A percentile compares a stretch with the other conserved stretches of the same genome.
Conservation (phyloP, 139 green algal species). For the Picochlorum sp. region DNA sequence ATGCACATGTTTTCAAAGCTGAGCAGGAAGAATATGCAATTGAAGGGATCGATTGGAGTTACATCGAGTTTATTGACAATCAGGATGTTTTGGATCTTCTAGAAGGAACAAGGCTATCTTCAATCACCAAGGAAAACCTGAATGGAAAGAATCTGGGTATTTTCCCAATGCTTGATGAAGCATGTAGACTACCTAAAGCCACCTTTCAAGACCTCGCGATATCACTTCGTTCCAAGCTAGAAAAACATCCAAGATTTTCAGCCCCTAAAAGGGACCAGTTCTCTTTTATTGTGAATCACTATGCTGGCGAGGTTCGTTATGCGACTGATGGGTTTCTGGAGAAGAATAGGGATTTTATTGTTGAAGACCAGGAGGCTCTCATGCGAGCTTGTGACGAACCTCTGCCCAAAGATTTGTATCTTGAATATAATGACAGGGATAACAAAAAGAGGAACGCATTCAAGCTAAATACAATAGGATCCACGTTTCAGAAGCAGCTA, state of each 20-base stretch:
- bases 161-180: constrained; percentile 86
- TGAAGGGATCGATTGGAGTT: constrained; percentile 95
- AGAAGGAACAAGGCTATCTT: constrained; percentile 25
- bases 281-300: constrained; percentile 68
- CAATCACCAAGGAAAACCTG: constrained; percentile 12
- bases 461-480: constrained; percentile 56
- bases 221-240: constrained; percentile 40
- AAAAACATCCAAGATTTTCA: constrained; percentile 40
- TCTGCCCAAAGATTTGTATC: constrained; percentile 39
- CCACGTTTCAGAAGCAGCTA: constrained; percentile 70
- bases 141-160: constrained; percentile 48
- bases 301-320: constrained; percentile 55
- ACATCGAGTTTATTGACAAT: constrained; percentile 98
- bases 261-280: constrained; percentile 49
- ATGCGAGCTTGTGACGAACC: constrained; percentile 20
- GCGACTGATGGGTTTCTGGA: constrained; percentile 39
- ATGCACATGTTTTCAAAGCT: constrained; percentile 76
- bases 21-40: constrained; percentile 82
- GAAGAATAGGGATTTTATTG: constrained; percentile 79
- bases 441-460: constrained; percentile 21
- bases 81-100: constrained; percentile 92
- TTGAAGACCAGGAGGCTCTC: constrained; percentile 64
- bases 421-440: constrained; percentile 12
- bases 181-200: constrained; percentile 72
- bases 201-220: constrained; percentile 58